These are phyloP conservation scores for Nitzschia sp. DNA, from an alignment of 108 stramenopile species.

Conservation along the genomic window DNA sequence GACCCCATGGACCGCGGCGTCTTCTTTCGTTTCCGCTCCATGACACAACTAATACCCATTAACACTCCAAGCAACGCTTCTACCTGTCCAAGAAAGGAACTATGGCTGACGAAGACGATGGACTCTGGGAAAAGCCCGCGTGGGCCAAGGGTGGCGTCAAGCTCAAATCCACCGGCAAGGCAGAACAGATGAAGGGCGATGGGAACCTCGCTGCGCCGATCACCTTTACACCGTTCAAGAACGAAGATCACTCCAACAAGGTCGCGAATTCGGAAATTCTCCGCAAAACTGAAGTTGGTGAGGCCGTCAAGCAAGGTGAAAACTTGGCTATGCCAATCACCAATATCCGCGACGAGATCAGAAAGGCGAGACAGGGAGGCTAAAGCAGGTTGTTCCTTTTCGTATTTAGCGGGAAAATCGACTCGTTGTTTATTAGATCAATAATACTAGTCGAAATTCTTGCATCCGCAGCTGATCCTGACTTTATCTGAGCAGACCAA, in stretches of 20 bases:
- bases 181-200: conserved; percentile 18
- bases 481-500: too few species aligned
- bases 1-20: too few species aligned
- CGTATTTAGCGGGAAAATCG: too few species aligned
- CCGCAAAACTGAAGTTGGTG: conserved; percentile 23
- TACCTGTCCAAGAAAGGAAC: neutral
- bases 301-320: conserved; percentile 25
- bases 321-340: conserved; percentile 39
- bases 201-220: conserved; percentile 30
- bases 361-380: neutral
- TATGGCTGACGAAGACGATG: conserved; percentile 24
- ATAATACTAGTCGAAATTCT: too few species aligned
- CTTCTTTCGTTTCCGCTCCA: too few species aligned
- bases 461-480: too few species aligned
- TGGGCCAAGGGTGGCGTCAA: conserved; percentile 31
- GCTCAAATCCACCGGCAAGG: conserved; percentile 22
- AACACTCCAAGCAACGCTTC: too few species aligned
- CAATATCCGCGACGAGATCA: conserved; percentile 28
- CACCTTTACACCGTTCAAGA: conserved; percentile 40
- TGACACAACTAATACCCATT: too few species aligned
- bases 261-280: conserved; percentile 28
- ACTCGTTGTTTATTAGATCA: too few species aligned
- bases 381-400: neutral
- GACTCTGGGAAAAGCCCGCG: conserved; percentile 31
- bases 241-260: conserved; percentile 31